Conservation (phyloP, 148 eudicot genomes). For the Beta vulgaris region DNA sequence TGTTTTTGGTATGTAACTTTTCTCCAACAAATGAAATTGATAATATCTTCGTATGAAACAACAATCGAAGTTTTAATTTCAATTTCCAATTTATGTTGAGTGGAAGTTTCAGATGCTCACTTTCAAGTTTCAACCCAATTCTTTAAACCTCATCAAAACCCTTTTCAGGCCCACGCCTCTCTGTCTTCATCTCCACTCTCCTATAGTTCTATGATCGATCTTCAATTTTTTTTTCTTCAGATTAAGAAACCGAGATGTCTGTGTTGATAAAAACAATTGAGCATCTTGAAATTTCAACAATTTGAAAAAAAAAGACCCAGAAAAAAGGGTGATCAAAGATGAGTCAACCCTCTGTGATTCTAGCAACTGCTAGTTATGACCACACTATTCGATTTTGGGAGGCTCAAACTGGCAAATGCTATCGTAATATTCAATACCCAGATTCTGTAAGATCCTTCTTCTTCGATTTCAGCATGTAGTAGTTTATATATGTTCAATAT, state of each 20-base stretch:
- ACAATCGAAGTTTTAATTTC: too few species aligned
- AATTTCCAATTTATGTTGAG: too few species aligned
- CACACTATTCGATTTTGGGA: constrained; percentile 96
- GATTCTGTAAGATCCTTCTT: constrained; percentile 86
- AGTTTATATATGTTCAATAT: neutral
- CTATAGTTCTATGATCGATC: constrained; percentile 9
- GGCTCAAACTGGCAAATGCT: constrained; percentile 82
- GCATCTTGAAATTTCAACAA: neutral
- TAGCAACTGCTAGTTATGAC: constrained; percentile 92
- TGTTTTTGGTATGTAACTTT: too few species aligned
- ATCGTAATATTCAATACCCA: constrained; percentile 84
- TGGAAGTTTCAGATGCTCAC: too few species aligned
- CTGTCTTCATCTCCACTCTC: neutral
- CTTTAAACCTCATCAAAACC: constrained; percentile 23
- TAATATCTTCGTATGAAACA: too few species aligned
- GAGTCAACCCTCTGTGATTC: constrained; percentile 63
- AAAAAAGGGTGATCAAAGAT: constrained; percentile 32
- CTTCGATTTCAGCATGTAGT: neutral
- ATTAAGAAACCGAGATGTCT: neutral
- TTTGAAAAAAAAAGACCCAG: neutral
- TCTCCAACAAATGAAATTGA: too few species aligned
- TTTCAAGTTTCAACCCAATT: neutral
- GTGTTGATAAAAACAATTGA: neutral
- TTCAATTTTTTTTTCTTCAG: neutral
- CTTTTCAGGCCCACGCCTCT: neutral